These are phyloP conservation scores for Hymenoscyphus fructigenus DNA, from an alignment of 2,329 filamentous ascomycete species.

Conservation along the genomic window DNA sequence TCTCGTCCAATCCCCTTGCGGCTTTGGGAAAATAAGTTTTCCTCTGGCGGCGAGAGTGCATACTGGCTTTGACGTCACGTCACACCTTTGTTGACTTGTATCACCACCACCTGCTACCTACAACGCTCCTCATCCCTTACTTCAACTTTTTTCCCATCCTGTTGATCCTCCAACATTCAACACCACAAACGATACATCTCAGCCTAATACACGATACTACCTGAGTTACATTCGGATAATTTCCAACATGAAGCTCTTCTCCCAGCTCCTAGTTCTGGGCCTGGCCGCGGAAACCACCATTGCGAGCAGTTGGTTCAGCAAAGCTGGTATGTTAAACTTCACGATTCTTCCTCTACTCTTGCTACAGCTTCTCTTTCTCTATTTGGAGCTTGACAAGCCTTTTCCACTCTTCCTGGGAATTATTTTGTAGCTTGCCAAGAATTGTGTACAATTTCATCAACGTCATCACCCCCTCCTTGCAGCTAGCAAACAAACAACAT, in stretches of 20 bases:
- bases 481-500: background rate
- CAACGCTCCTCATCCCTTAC: background rate
- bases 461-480: constrained; percentile 5
- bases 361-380: constrained; percentile 12
- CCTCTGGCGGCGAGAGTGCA: background rate
- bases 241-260: constrained; percentile 72
- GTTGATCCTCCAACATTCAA: background rate
- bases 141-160: background rate
- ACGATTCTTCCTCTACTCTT: constrained; percentile 1
- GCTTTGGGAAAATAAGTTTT: background rate
- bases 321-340: constrained; percentile 64
- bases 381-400: constrained; percentile 8
- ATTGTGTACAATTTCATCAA: background rate
- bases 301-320: constrained; percentile 82
- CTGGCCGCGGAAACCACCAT: constrained; percentile 68
- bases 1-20: background rate
- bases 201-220: background rate
- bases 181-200: background rate
- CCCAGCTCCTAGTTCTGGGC: constrained; percentile 67
- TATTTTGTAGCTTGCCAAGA: background rate
- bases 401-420: background rate
- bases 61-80: background rate
- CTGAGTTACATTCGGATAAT: background rate
- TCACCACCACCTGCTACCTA: background rate
- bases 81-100: background rate